Evolutionary conservation across 345 rosid genomes (phyloP).

Genomic region (Gossypium longicalyx): DNA sequence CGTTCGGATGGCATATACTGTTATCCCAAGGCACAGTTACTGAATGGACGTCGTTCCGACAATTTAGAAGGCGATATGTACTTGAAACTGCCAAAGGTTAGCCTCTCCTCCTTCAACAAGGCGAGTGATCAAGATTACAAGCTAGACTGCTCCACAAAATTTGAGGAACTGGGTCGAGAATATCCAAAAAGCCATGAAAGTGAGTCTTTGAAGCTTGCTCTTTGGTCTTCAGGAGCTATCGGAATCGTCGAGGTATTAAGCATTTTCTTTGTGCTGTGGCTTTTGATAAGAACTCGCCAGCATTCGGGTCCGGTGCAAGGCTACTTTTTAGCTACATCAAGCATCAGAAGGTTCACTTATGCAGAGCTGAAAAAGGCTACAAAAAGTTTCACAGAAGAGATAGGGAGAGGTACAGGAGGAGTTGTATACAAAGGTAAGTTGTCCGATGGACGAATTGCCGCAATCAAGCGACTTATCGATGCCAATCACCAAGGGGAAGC

Average conservation of each 20-base stretch:
- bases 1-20: slow-evolving; percentile 1
- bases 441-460: slow-evolving; percentile 3
- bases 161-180: background rate
- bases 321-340: background rate
- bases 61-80: slow-evolving; percentile 18
- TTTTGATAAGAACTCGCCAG: background rate
- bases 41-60: slow-evolving; percentile 21
- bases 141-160: background rate
- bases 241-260: background rate
- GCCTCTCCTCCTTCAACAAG: background rate
- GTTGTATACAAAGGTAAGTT: background rate
- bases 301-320: background rate
- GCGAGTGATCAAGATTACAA: no score
- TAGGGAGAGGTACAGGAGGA: background rate
- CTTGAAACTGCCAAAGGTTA: slow-evolving; percentile 24
- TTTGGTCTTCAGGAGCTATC: background rate
- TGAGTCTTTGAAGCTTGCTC: background rate
- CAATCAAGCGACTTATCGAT: slow-evolving; percentile 6
- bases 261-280: background rate
- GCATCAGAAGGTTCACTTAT: background rate
- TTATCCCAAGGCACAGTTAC: slow-evolving; percentile 18
- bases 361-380: background rate
- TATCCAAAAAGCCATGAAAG: background rate
- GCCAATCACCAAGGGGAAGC: slow-evolving; percentile 7
- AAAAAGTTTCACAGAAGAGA: slow-evolving; percentile 5